Evolutionary conservation across 1,284 basidiomycete genomes (phyloP), one percentile per base, ranked within the genome.

Genomic region (Mycosarcoma mackinlayi): DNA sequence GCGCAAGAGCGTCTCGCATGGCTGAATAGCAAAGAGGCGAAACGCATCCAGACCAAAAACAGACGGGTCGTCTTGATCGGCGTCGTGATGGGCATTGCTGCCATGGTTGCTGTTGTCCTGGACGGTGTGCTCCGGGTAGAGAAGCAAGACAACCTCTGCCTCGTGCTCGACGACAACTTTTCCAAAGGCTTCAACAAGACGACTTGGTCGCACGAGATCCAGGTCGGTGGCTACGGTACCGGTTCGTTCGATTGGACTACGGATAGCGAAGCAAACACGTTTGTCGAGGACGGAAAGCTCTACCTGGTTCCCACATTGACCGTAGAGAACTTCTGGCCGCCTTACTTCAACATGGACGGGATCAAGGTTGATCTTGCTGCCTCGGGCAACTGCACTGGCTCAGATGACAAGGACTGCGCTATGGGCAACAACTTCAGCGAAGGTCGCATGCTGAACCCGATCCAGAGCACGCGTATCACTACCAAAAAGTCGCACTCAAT

Each of bases 181-280:
- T 85, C 87, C 18, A 86, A 85, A 33, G 83, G 88, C 28, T 88
- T 86, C 88, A 60, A 81, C 62, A 85, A 85, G 51, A 86, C 86
- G 44, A 88, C 87, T 19, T 94, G 92, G 88, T 86, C 87, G 67
- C 87, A 88, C 33, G 92, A 94, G 80, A 87, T 92, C 23, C 89
- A 92, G 70, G 87, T 92, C 84, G 90, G 91, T 61, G 92, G 92
- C 3, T 94, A 91, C 80, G 91, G 91, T 84, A 92, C 92, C 71
- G 90, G 90, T 31, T 89, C 92, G 76, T 94, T 94, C 73, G 89
- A 92, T 77, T 93, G 93, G 92, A 89, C 91, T 4, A 93, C 92
- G 1, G 85, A 84, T n/a, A 89, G 88, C 2, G 75, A 86, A 33
- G 90, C 90, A 79, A 94, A 94, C 80, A 91, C 91, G 8, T 93